Evolutionary conservation across 768 basidiomycete species (phyloP), one percentile per base, ranked within the genome.

Genomic region (Asterophora lycoperdoides): DNA sequence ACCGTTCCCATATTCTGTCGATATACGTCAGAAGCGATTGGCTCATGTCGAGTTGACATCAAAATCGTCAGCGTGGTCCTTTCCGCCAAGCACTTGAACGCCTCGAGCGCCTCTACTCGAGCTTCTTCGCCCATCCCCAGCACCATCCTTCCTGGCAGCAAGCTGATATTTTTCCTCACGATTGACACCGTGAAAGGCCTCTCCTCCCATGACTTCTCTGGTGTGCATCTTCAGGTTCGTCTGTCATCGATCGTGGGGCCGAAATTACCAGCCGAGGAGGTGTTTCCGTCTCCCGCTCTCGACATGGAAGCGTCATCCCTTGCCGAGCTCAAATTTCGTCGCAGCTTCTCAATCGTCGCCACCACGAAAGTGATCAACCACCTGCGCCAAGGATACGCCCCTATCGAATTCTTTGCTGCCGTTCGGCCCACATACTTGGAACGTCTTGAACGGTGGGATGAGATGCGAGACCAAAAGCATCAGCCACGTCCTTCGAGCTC

Each of bases 21-120:
- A 28, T 95, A 94, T 61, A 96, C 93, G 1, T 79, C 91, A 40
- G 95, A 97, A 63, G 94, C 94, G 1, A 93, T 97, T 55, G 96
- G 95, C 1, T 92, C 91, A 20, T 97, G 94, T 69, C 82, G 92
- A 18, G 75, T 96, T 46, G 83, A 86, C 55, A 76, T 96, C 67
- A 89, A 84, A 68, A 78, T 92, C 37, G 77, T 87, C 55, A 90
- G 83, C 53, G 79, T 89, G 33, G 70, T 81, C 20, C 64, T 80
- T 35, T 74, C 85, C 2, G 66, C 81, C 6, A 81, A 79, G 66
- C 75, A 84, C 61, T 65, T 72, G 32, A 76, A 79, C 55, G 73
- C 78, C 43, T 90, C 89, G 1, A 67, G 75, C 37, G 69, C 80
- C 11, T 81, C 86, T 13, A 90, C 86, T 2, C 79, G 89, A 41